Conservation (phyloP, 1,284 basidiomycete species). For the Sporisorium reilianum region DNA sequence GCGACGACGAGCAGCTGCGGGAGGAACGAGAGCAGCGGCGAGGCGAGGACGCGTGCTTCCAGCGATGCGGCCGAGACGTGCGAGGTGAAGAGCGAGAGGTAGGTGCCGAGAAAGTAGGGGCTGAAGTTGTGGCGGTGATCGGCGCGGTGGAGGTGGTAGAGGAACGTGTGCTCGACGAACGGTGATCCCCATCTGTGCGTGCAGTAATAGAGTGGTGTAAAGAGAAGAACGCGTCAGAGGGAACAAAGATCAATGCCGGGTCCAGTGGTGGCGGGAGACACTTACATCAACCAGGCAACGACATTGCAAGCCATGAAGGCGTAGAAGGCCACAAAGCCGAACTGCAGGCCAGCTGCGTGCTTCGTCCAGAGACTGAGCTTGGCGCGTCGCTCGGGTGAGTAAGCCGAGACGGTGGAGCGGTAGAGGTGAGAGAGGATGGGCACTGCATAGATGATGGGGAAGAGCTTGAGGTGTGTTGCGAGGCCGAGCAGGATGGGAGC, state of each 20-base stretch:
- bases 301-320: slow-evolving; percentile 79
- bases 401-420: slow-evolving; percentile 41
- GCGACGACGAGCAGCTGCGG: slow-evolving; percentile 80
- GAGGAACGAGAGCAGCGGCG: slow-evolving; percentile 68
- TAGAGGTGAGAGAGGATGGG: slow-evolving; percentile 78
- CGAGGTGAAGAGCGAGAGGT: slow-evolving; percentile 73
- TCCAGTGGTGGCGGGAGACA: neutral
- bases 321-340: slow-evolving; percentile 77
- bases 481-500: slow-evolving; percentile 60
- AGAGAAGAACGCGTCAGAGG: slow-evolving; percentile 7
- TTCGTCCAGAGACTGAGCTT: slow-evolving; percentile 36
- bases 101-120: slow-evolving; percentile 94
- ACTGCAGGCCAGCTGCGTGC: slow-evolving; percentile 74
- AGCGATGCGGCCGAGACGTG: slow-evolving; percentile 3
- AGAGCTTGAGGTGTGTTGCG: slow-evolving; percentile 71
- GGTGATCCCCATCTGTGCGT: slow-evolving; percentile 81
- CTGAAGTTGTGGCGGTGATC: slow-evolving; percentile 99
- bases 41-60: slow-evolving; percentile 24
- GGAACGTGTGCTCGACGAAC: slow-evolving; percentile 89
- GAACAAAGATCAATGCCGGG: neutral
- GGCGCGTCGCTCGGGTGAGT: slow-evolving; percentile 26
- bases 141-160: slow-evolving; percentile 89
- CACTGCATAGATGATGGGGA: slow-evolving; percentile 89
- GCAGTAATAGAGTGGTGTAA: slow-evolving; percentile 70
- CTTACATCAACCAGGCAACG: slow-evolving; percentile 67